phyloP scores from a whole-genome alignment of 2,329 filamentous ascomycete genomes.

The Intubia oerlemansii region DNA sequence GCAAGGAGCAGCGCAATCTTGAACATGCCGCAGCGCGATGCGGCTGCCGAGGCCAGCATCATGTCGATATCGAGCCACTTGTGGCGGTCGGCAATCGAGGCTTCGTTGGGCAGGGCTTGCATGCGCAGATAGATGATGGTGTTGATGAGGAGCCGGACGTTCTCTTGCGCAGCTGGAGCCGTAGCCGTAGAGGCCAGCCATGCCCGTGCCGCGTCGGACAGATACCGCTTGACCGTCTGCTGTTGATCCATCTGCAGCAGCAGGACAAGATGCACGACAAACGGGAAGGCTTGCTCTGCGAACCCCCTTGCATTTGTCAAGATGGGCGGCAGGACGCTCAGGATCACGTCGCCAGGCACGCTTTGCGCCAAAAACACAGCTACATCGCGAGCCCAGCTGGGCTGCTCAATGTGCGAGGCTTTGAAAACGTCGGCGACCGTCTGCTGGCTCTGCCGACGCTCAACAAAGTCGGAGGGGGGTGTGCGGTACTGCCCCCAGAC shows the following conservation, averaged over 20 bases:
- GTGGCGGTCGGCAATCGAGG: conserved; percentile 55
- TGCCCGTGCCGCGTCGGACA: conserved; percentile 43
- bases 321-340: conserved; percentile 46
- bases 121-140: conserved; percentile 74
- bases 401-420: conserved; percentile 19
- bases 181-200: conserved; percentile 41
- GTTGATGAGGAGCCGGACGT: conserved; percentile 53
- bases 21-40: conserved; percentile 61
- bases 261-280: conserved; percentile 65
- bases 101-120: conserved; percentile 53
- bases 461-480: conserved; percentile 28
- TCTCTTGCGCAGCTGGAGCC: conserved; percentile 27
- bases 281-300: conserved; percentile 57
- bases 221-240: conserved; percentile 30
- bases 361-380: conserved; percentile 37
- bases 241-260: conserved; percentile 42
- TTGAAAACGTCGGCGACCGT: conserved; percentile 15
- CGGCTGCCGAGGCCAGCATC: conserved; percentile 45
- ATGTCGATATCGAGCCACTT: conserved; percentile 78
- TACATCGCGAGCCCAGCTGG: conserved; percentile 40
- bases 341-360: conserved; percentile 40
- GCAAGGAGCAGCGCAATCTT: conserved; percentile 70
- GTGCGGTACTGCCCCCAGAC: conserved; percentile 33
- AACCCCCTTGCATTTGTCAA: conserved; percentile 45
- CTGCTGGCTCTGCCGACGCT: background rate